These are phyloP conservation scores for Sonneratia alba DNA, from an alignment of 345 rosid species.

Conservation along the genomic window DNA sequence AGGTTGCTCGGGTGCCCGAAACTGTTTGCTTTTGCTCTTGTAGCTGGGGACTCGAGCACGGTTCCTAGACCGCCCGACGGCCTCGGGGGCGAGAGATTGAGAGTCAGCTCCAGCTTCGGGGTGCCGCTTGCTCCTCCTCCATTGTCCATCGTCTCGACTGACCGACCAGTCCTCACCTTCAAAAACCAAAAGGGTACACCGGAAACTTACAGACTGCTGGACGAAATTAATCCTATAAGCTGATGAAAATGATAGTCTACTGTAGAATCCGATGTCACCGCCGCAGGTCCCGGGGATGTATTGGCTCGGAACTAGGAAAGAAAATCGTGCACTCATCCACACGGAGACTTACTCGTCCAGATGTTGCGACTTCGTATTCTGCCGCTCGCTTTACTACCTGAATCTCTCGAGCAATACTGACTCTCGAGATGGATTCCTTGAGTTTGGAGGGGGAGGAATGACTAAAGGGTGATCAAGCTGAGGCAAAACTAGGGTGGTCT, in stretches of 20 bases:
- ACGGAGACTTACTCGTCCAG: too few species aligned
- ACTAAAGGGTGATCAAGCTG: background rate
- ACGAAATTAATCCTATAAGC: background rate
- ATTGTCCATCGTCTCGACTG: conserved; percentile 10
- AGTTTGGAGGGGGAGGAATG: background rate
- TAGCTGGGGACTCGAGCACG: conserved; percentile 1
- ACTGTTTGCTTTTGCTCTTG: background rate
- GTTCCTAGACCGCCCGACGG: background rate
- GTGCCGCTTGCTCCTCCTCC: conserved; percentile 9
- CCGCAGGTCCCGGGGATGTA: too few species aligned
- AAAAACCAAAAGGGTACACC: background rate
- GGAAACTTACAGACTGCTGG: background rate
- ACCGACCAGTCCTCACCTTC: background rate
- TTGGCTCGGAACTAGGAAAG: too few species aligned
- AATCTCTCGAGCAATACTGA: background rate
- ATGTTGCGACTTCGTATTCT: too few species aligned
- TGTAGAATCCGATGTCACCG: too few species aligned
- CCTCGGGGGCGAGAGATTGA: conserved; percentile 35
- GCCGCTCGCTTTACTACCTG: background rate
- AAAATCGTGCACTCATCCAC: too few species aligned
- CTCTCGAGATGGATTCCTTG: background rate
- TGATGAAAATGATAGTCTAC: background rate
- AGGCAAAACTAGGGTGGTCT: background rate
- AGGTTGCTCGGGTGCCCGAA: conserved; percentile 10
- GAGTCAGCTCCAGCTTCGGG: conserved; percentile 35